Base-by-base conservation (phyloP, 768 basidiomycete species). In the Suillus luteus region DNA sequence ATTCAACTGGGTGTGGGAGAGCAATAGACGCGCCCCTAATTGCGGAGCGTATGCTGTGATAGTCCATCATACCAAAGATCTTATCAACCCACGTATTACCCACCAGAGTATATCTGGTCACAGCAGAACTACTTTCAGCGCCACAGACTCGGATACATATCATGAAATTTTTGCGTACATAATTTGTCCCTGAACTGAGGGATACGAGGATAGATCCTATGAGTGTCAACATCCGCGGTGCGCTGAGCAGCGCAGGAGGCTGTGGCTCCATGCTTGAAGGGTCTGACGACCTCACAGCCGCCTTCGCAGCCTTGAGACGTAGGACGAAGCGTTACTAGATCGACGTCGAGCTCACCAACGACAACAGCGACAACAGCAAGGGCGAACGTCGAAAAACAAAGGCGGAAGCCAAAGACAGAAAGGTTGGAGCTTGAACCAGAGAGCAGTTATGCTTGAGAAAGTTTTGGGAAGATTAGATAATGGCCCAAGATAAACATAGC, bases 1-100 rank as follows among this genome's bases (percentile, higher is more conserved):
- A 68, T 96, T 96, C 41, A 93, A 79, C 63, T 91, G 86, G 0
- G 94, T 96, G 61, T 95, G 91, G 4, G 85, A 83, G 59, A 96
- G 84, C 54, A 82, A 79, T 19, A 96, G 83, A 46, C 86, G 84
- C n/a, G 86, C 77, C 1, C 91, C 92, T 5, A 96, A 83, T 72
- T 96, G 94, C 0, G 95, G 94, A 1, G 91, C 86, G 73, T 95
- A 97, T 22, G 93, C 94, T 88, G 65, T 2, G 64, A 41, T 41
- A 22, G n/a, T 24, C 46, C 8, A 49, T 60, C 22, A 63, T 57
- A 17, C 27, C 17, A 24, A 62, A 35, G 11, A 35, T 62, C 59
- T 19, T 24, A 31, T 62, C 24, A n/a, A 1, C 8, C 8, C 22
- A 57, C 24, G 9, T 22, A 58, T 22, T 15, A 62, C 72, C 10